phyloP scores from a whole-genome alignment of 345 rosid species.

The Brassica incana region DNA sequence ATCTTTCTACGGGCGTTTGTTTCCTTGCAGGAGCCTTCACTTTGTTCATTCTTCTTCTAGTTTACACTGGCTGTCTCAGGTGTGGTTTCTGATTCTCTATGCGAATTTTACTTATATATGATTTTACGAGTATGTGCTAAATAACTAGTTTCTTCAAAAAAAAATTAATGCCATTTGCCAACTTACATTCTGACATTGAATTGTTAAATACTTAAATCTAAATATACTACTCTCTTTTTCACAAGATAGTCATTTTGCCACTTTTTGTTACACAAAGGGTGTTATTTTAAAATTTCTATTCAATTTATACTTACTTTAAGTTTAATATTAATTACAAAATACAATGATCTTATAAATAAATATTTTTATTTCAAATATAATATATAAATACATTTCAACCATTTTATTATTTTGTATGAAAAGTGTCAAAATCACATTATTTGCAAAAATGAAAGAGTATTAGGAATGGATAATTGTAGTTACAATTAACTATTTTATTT shows the following conservation, averaged over 20 bases:
- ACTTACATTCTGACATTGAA: neutral
- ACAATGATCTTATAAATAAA: neutral
- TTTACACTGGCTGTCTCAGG: conserved; percentile 88
- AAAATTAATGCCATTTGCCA: neutral
- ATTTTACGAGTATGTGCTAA: neutral
- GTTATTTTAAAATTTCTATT: neutral
- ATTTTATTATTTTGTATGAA: neutral
- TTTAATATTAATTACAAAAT: neutral
- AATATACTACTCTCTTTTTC: neutral
- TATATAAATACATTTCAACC: neutral
- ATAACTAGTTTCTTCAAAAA: neutral
- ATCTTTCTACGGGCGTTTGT: conserved; percentile 75
- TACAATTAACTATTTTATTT: neutral
- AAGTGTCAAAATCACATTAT: neutral
- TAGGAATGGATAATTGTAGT: neutral
- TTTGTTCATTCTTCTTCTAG: conserved; percentile 77
- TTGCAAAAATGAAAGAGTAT: neutral
- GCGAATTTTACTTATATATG: neutral
- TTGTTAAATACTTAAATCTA: neutral
- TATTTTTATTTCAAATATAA: neutral
- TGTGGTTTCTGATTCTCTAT: conserved; percentile 25
- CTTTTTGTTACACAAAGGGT: neutral
- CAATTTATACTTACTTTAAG: neutral
- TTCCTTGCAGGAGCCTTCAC: conserved; percentile 62
- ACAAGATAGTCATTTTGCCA: neutral